Evolutionary conservation across 1,284 basidiomycete species (phyloP), one percentile per base, ranked within the genome.

Genomic region (Sporisorium iseilematis-ciliati): DNA sequence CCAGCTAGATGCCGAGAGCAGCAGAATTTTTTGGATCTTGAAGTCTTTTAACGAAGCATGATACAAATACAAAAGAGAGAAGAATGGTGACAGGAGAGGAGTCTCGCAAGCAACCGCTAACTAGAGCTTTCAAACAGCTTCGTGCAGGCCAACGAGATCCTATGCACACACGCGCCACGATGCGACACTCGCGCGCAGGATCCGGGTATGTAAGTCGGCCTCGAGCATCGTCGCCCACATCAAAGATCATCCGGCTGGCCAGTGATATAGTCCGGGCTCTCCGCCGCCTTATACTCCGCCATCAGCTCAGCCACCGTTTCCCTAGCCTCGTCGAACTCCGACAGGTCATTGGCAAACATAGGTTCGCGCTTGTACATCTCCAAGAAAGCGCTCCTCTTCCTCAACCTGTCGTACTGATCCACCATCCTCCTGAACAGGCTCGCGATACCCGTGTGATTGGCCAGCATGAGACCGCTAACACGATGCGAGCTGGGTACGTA

Each of bases 361-460:
- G 85, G 92, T 91, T 98, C 95, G 83, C 95, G 95, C 88, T 96
- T 97, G 88, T 99, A 99, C 86, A 95, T 93, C 65, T 98, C 95
- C 86, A 99, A 86, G 86, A 97, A 99, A 2, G 96, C 97, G 82
- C 97, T 97, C 52, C 94, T 89, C 86, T 92, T 93, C 66, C 91
- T 88, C 54, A 99, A 88, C 56, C 91, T 89, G 84, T 98, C 96
- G 85, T 94, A 99, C 85, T 98, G 96, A 85, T 96, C 93, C 57
- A 98, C 87, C 90, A 95, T 97, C 7, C 94, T 91, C 85, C 95
- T 95, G 89, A 99, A 97, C 48, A 84, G 58, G 51, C 79, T 78
- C 6, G 93, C 94, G 71, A 99, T 95, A 78, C 94, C 95, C 7
- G 97, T 99, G 85, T 99, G 96, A 82, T 99, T 99, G 14, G 96